phyloP scores from a whole-genome alignment of 306 rosid genomes.

The Carpinus fangiana region DNA sequence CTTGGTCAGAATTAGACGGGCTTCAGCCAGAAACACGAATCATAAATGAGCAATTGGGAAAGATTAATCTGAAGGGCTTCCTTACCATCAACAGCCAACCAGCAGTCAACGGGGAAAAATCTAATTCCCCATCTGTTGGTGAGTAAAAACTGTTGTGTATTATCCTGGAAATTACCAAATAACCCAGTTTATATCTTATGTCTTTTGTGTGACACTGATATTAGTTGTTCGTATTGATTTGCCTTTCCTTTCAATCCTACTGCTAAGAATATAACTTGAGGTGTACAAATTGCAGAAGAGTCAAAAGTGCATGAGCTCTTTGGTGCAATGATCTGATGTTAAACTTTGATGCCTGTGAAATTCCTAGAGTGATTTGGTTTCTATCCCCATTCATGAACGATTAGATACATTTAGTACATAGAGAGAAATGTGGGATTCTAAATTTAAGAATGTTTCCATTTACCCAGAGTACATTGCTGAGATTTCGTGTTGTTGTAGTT shows the following conservation, averaged over 20 bases:
- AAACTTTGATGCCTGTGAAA: not conserved
- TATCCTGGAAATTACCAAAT: not conserved
- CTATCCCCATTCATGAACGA: not conserved
- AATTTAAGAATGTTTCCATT: not conserved
- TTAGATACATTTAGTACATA: not conserved
- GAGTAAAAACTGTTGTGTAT: constrained; percentile 31
- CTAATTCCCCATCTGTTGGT: constrained; percentile 87
- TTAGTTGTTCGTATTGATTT: not conserved
- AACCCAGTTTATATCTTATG: not conserved
- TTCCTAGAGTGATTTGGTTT: not conserved
- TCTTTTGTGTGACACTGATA: not conserved
- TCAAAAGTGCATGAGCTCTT: not conserved
- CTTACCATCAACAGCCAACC: constrained; percentile 99
- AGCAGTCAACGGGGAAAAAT: constrained; percentile 84
- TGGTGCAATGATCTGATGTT: not conserved
- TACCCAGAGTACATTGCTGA: not conserved
- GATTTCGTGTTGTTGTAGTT: not conserved
- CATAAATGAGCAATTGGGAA: constrained; percentile 78
- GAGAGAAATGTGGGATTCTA: not conserved
- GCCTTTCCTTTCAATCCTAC: not conserved
- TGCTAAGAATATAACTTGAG: constrained; percentile 1
- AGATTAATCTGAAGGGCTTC: constrained; percentile 70
- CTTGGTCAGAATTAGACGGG: constrained; percentile 97
- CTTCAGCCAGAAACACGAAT: constrained; percentile 90
- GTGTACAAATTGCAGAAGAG: not conserved